A percentile compares a stretch with the other conserved stretches of the same genome.
Conservation (phyloP, 495 filamentous ascomycete species). For the Tuber calosporum region DNA sequence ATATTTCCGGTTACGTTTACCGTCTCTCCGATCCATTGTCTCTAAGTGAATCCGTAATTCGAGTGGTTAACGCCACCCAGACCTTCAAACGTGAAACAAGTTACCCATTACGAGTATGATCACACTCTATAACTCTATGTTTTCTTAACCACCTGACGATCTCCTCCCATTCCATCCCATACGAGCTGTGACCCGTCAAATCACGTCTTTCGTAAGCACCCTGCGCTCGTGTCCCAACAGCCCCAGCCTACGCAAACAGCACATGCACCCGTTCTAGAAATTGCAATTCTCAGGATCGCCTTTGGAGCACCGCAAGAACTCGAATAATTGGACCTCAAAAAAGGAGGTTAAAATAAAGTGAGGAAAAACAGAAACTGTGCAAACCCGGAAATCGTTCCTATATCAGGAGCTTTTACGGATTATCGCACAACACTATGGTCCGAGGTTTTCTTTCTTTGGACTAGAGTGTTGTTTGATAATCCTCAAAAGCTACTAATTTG, state of each 20-base stretch:
- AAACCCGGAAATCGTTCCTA: no score
- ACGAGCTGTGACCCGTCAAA: not conserved
- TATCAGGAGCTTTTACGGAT: no score
- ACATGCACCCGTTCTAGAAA: not conserved
- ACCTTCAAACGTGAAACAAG: not conserved
- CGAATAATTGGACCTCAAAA: no score
- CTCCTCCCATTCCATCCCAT: no score
- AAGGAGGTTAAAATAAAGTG: no score
- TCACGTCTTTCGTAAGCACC: not conserved
- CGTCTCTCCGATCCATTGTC: not conserved
- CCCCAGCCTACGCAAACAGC: not conserved
- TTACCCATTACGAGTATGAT: not conserved
- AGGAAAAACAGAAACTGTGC: no score
- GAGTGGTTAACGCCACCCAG: not conserved
- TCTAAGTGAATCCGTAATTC: not conserved
- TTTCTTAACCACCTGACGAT: not conserved
- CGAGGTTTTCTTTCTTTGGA: no score
- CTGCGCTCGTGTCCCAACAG: not conserved
- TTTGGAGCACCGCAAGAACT: no score
- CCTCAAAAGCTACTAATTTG: no score
- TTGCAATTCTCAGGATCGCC: not conserved
- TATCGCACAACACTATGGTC: no score
- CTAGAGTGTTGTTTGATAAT: no score
- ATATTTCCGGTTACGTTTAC: not conserved
- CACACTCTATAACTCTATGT: not conserved